These are phyloP conservation scores for Talaromyces sp. DNA, from an alignment of 2,329 filamentous ascomycete species.

Conservation along the genomic window DNA sequence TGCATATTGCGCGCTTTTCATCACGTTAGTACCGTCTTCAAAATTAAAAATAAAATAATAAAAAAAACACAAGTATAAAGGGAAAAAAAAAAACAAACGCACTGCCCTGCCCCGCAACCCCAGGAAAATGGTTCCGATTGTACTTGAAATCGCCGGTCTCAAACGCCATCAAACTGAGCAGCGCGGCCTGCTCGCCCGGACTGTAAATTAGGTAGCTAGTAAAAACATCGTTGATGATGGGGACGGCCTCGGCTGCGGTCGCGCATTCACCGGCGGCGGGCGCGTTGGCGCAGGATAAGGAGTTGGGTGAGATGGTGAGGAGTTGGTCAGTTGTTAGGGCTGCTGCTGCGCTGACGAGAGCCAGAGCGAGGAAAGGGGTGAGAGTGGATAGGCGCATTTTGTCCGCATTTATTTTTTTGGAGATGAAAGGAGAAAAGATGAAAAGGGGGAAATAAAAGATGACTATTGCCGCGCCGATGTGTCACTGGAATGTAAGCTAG, in stretches of 20 bases:
- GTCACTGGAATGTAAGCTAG: too few relatives aligned
- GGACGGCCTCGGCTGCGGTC: constrained; percentile 59
- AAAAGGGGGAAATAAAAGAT: too few relatives aligned
- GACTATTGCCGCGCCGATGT: too few relatives aligned
- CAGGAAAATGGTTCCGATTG: constrained; percentile 64
- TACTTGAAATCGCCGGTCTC: constrained; percentile 68
- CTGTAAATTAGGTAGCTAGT: constrained; percentile 51
- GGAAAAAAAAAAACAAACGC: constrained; percentile 12
- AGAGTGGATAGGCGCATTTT: too few relatives aligned
- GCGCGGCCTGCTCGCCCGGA: constrained; percentile 61
- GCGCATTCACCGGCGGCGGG: constrained; percentile 56
- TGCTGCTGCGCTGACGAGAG: background rate
- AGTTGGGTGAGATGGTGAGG: constrained; percentile 52
- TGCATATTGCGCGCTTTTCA: constrained; percentile 58
- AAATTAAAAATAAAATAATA: background rate
- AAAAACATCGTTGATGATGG: constrained; percentile 55
- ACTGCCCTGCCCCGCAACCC: constrained; percentile 65
- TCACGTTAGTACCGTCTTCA: too few relatives aligned
- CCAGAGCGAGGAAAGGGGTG: constrained; percentile 3
- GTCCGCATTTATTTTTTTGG: too few relatives aligned
- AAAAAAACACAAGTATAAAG: constrained; percentile 1
- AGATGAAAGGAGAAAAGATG: too few relatives aligned
- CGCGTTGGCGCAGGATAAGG: constrained; percentile 49
- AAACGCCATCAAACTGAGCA: constrained; percentile 66
- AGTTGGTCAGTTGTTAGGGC: constrained; percentile 26